A percentile compares a stretch with the other conserved stretches of the same genome.
Evolutionary conservation across 2,329 filamentous ascomycete genomes (phyloP).

Genomic region (Chaetomium sp.): DNA sequence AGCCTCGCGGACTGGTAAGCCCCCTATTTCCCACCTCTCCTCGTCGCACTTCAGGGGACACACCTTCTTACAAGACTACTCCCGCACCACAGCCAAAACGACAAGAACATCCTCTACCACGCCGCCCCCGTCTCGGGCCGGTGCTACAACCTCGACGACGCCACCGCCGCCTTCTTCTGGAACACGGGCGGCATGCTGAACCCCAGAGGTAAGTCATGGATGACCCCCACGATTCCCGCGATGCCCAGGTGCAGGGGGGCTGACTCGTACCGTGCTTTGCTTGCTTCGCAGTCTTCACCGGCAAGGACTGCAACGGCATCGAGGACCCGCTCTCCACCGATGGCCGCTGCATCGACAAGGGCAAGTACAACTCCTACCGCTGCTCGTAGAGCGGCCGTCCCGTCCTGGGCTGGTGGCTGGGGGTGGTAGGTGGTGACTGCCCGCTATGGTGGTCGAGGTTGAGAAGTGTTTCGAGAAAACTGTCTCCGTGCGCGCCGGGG

Average conservation of each 20-base stretch:
- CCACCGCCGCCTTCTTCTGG: conserved; percentile 11
- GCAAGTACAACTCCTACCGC: neutral
- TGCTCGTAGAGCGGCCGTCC: neutral
- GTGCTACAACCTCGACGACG: conserved; percentile 13
- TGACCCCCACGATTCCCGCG: no score
- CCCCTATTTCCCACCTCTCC: neutral
- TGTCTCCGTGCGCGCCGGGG: neutral
- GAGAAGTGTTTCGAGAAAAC: neutral
- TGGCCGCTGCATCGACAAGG: neutral
- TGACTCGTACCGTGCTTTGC: no score
- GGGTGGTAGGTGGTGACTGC: neutral
- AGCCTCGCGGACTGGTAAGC: conserved; percentile 4
- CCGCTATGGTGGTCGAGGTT: neutral
- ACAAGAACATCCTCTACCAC: conserved; percentile 14
- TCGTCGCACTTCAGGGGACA: neutral
- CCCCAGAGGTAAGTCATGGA: conserved; percentile 2
- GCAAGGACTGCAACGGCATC: conserved; percentile 9
- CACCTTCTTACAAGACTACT: neutral
- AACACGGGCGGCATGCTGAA: conserved; percentile 10
- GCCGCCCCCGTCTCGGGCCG: conserved; percentile 12
- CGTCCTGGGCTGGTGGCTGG: no score
- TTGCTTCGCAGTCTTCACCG: conserved; percentile 4
- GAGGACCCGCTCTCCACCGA: conserved; percentile 9
- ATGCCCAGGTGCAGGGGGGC: no score
- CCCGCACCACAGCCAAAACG: neutral